Evolutionary conservation across 75 land plant genomes (phyloP), one percentile per base, ranked within the genome.

Genomic region (Cunninghamia lanceolata): DNA sequence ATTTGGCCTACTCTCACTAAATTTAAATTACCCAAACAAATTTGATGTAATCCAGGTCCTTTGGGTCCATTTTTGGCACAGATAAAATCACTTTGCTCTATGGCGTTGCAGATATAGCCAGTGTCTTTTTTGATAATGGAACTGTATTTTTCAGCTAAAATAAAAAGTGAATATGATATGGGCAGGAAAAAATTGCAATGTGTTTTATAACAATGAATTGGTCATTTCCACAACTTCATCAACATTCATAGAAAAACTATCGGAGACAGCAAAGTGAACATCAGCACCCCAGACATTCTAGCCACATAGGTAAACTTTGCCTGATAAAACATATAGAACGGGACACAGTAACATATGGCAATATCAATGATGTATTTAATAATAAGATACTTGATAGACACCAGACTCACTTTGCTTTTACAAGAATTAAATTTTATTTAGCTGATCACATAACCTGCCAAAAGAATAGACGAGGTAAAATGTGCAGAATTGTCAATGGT

Each of bases 381-480:
- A 15, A 42, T 19, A 79, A 40, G 7, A 42, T 25, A 28, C 68
- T 40, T 21, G 21, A 39, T 79, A 75, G 10, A n/a, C 28, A 39
- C 39, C 30, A 21, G 82, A 79, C 21, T 35, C 17, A 21, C 78
- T 11, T 38, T 30, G 38, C 14, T 28, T 39, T 79, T 39, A 11
- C 30, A 42, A 42, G 82, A 39, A 79, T 42, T 7, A 39, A 79
- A 39, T 79, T 21, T 79, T 73, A 73, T 36, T 79, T 79, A 36
- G 9, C 82, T 79, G 28, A 21, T 79, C 39, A 79, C 46, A 79
- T n/a, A 79, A 79, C 43, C n/a, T 79, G 45, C 46, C 39, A 79
- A 42, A 79, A 38, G 1, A 79, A 21, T 79, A 42, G 82, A 74
- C 30, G 3, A 74, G 13, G 36, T 74, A 70, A 70, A 32, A 9